A percentile compares a stretch with the other conserved stretches of the same genome.
These are phyloP conservation scores for Pleurotus platypus DNA, from an alignment of 768 basidiomycete genomes.

Conservation along the genomic window DNA sequence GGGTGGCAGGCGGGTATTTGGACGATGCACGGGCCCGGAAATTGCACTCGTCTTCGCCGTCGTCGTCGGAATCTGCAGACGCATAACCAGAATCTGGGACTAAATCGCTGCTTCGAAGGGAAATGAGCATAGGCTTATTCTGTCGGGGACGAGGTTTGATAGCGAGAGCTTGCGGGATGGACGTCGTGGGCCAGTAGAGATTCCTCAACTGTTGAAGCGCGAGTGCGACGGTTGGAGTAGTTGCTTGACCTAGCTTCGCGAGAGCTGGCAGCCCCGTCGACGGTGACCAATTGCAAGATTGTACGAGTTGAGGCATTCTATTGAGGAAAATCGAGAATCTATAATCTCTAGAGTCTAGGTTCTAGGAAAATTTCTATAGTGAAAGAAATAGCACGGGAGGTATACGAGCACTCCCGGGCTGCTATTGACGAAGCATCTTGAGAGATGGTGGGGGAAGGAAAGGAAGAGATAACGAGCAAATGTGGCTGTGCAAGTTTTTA, in stretches of 20 bases:
- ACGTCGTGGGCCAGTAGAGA: constrained; percentile 47
- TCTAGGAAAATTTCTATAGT: constrained; percentile 13
- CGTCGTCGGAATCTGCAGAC: constrained; percentile 63
- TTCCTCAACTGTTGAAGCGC: constrained; percentile 41
- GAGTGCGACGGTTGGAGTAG: constrained; percentile 31
- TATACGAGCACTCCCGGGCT: constrained; percentile 37
- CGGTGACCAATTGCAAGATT: constrained; percentile 26
- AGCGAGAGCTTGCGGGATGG: constrained; percentile 22
- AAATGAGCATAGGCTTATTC: constrained; percentile 15
- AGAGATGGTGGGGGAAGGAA: constrained; percentile 13
- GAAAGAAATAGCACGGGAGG: constrained; percentile 28
- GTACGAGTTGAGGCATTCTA: constrained; percentile 8
- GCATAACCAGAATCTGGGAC: constrained; percentile 78
- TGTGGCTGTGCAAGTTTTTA: constrained; percentile 4
- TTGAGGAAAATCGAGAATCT: no score
- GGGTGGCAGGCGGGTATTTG: constrained; percentile 5
- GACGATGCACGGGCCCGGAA: constrained; percentile 5
- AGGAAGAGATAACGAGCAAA: not conserved
- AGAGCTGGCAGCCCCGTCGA: constrained; percentile 58
- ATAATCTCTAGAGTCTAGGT: constrained; percentile 14
- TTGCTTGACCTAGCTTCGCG: constrained; percentile 28
- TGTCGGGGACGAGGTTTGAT: constrained; percentile 21
- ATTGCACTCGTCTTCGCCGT: constrained; percentile 22
- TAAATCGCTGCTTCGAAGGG: constrained; percentile 33
- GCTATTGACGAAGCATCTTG: constrained; percentile 51